Percentiles rank a stretch among this genome's conserved stretches.
These are phyloP conservation scores for Xanthoparmelia taractica DNA, from an alignment of 495 filamentous ascomycete species.

Conservation along the genomic window DNA sequence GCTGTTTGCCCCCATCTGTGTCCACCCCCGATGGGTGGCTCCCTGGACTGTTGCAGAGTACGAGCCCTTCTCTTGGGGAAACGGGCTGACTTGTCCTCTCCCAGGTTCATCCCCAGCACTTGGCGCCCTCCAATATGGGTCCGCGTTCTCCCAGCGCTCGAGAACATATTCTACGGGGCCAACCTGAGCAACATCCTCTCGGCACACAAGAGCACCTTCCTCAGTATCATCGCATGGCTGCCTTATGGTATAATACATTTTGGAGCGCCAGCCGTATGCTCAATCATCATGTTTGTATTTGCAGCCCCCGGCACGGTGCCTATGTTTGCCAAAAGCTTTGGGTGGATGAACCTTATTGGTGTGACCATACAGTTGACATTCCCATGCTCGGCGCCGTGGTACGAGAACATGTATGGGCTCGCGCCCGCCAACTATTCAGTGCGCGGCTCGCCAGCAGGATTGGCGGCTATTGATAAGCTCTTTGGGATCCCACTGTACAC, in stretches of 20 bases:
- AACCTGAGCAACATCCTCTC: constrained; percentile 94
- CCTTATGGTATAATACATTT: constrained; percentile 90
- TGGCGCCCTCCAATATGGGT: constrained; percentile 91
- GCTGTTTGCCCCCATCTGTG: neutral
- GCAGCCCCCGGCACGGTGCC: constrained; percentile 77
- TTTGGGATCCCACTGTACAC: constrained; percentile 90
- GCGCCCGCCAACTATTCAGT: constrained; percentile 88
- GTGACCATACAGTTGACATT: constrained; percentile 81
- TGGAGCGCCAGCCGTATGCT: constrained; percentile 68
- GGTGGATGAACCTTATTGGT: constrained; percentile 82
- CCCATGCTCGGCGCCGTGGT: constrained; percentile 93
- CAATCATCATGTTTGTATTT: constrained; percentile 72
- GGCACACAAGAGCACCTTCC: constrained; percentile 67
- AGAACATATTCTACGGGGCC: constrained; percentile 93
- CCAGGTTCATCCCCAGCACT: constrained; percentile 74
- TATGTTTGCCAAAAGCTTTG: constrained; percentile 77
- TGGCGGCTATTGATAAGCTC: constrained; percentile 80
- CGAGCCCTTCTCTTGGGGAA: neutral
- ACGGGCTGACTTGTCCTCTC: constrained; percentile 18
- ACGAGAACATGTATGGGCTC: constrained; percentile 82
- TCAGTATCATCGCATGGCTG: constrained; percentile 86
- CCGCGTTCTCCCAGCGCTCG: constrained; percentile 84
- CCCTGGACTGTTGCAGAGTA: neutral
- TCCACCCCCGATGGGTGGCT: neutral
- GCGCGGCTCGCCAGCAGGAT: constrained; percentile 74